A percentile compares a stretch with the other conserved stretches of the same genome.
Evolutionary conservation across 768 basidiomycete species (phyloP).

Genomic region (Suillus subluteus): DNA sequence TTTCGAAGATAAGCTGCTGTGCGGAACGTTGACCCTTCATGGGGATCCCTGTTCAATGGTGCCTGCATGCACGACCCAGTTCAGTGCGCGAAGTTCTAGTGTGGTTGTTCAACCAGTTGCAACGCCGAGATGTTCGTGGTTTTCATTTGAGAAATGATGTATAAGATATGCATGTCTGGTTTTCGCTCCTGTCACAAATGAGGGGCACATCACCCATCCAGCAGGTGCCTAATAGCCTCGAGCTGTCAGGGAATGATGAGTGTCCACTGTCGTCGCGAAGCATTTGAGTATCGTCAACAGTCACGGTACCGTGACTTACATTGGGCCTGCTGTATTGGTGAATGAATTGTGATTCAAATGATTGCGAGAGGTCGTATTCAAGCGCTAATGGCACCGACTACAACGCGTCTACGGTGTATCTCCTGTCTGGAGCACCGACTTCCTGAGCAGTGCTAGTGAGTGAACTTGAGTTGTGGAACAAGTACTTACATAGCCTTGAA

Average conservation of each 20-base stretch:
- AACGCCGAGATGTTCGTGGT: background rate
- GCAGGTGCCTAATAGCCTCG: background rate
- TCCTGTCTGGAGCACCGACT: background rate
- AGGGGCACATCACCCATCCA: background rate
- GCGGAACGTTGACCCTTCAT: background rate
- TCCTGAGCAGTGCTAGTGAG: background rate
- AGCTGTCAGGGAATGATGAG: background rate
- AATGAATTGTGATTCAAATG: background rate
- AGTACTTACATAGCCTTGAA: background rate
- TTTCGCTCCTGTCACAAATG: background rate
- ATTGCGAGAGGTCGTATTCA: background rate
- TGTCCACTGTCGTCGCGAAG: background rate
- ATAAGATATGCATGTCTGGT: background rate
- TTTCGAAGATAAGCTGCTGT: background rate
- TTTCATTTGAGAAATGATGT: background rate
- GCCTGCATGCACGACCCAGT: background rate
- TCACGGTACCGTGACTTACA: background rate
- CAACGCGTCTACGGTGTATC: background rate
- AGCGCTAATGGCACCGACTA: background rate
- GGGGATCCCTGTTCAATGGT: background rate
- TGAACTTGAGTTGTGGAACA: background rate
- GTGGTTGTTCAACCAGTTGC: background rate
- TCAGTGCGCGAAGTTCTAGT: background rate
- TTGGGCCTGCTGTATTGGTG: background rate
- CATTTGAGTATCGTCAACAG: background rate